phyloP scores from a whole-genome alignment of 2,329 filamentous ascomycete species.

The Hypoxylon sp. region DNA sequence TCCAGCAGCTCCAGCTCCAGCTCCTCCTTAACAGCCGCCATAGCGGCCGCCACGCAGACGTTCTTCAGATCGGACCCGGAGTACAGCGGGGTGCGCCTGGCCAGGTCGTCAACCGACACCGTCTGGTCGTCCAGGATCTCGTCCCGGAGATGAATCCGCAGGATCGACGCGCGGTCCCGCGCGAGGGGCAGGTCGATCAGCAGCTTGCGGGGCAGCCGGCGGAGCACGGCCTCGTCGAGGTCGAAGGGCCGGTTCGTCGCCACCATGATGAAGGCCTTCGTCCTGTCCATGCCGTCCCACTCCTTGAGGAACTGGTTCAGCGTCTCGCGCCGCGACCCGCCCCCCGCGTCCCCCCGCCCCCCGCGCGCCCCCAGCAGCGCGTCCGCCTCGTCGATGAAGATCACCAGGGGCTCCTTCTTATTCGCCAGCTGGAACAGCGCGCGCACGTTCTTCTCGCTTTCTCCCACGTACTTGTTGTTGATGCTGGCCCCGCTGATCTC shows the following conservation, averaged over 20 bases:
- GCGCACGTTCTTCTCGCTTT: slow-evolving; percentile 94
- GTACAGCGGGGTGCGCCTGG: slow-evolving; percentile 76
- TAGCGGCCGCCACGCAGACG: slow-evolving; percentile 78
- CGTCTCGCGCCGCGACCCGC: slow-evolving; percentile 81
- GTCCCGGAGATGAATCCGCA: slow-evolving; percentile 74
- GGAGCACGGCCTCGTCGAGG: slow-evolving; percentile 85
- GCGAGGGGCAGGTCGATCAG: slow-evolving; percentile 77
- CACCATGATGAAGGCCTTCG: slow-evolving; percentile 95
- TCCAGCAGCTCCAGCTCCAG: slow-evolving; percentile 54
- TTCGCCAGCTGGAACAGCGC: slow-evolving; percentile 91
- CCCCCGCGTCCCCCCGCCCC: slow-evolving; percentile 70
- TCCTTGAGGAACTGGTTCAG: slow-evolving; percentile 97
- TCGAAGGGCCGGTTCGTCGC: slow-evolving; percentile 96
- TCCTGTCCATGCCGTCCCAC: slow-evolving; percentile 89
- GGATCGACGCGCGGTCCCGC: slow-evolving; percentile 71
- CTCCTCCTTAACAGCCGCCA: slow-evolving; percentile 82
- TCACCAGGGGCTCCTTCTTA: slow-evolving; percentile 89
- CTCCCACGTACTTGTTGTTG: slow-evolving; percentile 95
- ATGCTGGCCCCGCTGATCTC: slow-evolving; percentile 91
- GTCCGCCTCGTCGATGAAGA: slow-evolving; percentile 98
- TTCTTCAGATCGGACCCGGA: slow-evolving; percentile 88
- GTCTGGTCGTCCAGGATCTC: slow-evolving; percentile 66
- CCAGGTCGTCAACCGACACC: slow-evolving; percentile 70
- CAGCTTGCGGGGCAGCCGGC: slow-evolving; percentile 76
- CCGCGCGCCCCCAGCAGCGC: slow-evolving; percentile 84